Evolutionary conservation across 176 grass and related monocot genomes (phyloP), one percentile per base, ranked within the genome.

Genomic region (Rhynchospora pubera): DNA sequence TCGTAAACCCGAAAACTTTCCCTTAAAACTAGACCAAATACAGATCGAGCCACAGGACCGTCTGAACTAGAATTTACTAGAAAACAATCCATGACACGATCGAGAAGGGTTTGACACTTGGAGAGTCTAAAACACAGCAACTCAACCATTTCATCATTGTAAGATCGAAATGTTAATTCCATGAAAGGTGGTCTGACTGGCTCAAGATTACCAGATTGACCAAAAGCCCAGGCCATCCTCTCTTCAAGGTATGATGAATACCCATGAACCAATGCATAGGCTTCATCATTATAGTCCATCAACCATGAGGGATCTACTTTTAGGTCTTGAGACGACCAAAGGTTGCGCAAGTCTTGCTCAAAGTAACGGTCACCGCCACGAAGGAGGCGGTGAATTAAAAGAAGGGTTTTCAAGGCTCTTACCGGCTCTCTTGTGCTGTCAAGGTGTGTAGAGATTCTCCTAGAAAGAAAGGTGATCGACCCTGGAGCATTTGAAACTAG

Each of bases 1-100:
- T 84, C 86, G 61, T 99, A 95, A 55, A 95, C 96, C 69, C 88
- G 91, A 84, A 99, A 90, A 84, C 96, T 99, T 79, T 99, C 96
- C 59, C 89, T 87, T 83, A 99, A 87, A 58, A 91, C 89, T 89
- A 99, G 90, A 84, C 86, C 65, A 75, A 95, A 85, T 12, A 92
- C 87, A 45, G 91, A 93, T 24, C 78, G 84, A 5, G 86, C 79
- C 7, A 87, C 84, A 12, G 83, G 63, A 82, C 91, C 81, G 11
- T 85, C 53, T 5, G 39, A 72, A 85, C 82, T 92, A 8, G 90
- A 83, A 81, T 95, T 84, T 32, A 85, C 84, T 1, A 87, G 89
- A 4, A 91, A 84, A 11, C 90, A 87, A 84, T 91, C 90, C 85
- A 95, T 89, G 68, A 89, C 89, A 7, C 88, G 87, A 67, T 99